phyloP scores from a whole-genome alignment of 257 asterid species.

The Solanum chiquidenum region DNA sequence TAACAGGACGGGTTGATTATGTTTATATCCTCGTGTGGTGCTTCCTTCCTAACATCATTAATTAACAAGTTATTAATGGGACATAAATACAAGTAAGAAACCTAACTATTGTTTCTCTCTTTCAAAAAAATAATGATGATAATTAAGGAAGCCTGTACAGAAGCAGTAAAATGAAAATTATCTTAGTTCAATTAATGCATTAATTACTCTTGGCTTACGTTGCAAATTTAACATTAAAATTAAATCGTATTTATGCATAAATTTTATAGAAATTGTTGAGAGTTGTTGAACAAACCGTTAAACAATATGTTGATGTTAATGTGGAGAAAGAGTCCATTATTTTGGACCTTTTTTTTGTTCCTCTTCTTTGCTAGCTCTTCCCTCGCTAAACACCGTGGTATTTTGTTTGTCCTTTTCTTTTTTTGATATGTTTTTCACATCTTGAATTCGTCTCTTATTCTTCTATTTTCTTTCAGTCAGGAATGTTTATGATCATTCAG shows the following conservation, averaged over 20 bases:
- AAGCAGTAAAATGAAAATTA: not conserved
- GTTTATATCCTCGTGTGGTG: not conserved
- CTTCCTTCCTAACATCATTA: not conserved
- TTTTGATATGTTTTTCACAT: not conserved
- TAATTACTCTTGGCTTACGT: not conserved
- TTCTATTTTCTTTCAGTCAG: conserved; percentile 4
- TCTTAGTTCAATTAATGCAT: not conserved
- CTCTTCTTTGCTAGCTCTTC: not conserved
- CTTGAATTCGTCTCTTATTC: not conserved
- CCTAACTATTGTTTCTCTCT: not conserved
- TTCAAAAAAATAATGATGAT: not conserved
- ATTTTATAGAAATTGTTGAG: not conserved
- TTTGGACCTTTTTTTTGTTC: not conserved
- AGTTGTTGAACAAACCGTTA: not conserved
- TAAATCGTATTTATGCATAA: not conserved
- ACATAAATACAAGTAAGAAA: not conserved
- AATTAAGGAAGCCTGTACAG: not conserved
- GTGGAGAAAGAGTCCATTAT: not conserved
- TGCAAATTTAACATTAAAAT: not conserved
- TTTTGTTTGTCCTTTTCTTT: not conserved
- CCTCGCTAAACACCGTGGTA: not conserved
- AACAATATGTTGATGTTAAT: not conserved
- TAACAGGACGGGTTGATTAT: not conserved
- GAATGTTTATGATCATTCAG: conserved; percentile 19
- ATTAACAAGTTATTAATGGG: not conserved